Evolutionary conservation across 345 rosid genomes (phyloP), one percentile per base, ranked within the genome.

Genomic region (Euphorbia pulcherrima): DNA sequence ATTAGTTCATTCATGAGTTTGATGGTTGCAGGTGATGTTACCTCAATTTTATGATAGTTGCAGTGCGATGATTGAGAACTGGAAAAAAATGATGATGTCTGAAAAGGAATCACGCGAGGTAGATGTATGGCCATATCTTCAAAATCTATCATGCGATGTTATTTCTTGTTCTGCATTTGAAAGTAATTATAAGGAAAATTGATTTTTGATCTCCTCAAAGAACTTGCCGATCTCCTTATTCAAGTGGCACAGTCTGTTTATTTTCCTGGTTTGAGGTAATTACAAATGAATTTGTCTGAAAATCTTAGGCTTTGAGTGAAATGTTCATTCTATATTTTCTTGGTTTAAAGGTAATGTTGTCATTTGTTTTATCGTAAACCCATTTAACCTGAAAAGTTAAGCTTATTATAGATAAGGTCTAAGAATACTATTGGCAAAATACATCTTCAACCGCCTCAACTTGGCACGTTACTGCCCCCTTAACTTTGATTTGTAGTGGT

Each of bases 81-180:
- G 83, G 88, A 76, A 80, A 41, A 29, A 40, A 20, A 6, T 62
- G 23, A 6, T 62, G 56, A 27, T 73, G 3, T 11, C 60, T 0
- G 23, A 13, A 0, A 48, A 69, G 8, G 74, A 69, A 29, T 37
- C 74, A 0, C 13, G 40, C 8, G 86, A 82, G 72, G 3, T 82
- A 0, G 83, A 84, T 64, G 68, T 72, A 29, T 79, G 83, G 81
- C 83, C 85, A 18, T 26, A 68, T 54, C 71, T 85, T 23, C 78
- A 67, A 48, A 52, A 67, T 41, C 65, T 85, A 54, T 74, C 85
- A 0, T 64, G 85, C 0, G 87, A 85, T 54, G 77, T 68, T 3
- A 85, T 85, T 67, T 77, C 89, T 13, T 58, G 83, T 63, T 73
- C 82, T 5, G 83, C 86, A 23, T 82, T 84, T 52, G 88, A 84